Conservation (phyloP, 2,329 filamentous ascomycete genomes). For the Nigrospora sphaerica region DNA sequence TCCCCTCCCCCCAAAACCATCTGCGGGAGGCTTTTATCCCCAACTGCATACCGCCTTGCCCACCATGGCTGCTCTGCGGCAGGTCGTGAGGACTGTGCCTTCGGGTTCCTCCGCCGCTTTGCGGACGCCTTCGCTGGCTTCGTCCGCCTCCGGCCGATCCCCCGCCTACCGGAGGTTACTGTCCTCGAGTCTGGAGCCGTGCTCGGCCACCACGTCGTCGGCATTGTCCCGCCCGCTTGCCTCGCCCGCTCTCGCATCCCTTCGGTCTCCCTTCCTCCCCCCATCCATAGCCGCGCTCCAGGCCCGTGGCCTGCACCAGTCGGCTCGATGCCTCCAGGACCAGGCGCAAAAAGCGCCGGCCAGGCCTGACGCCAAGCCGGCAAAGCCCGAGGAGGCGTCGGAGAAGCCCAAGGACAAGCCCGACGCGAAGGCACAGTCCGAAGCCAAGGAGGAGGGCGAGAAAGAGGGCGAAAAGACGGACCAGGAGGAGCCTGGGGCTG, state of each 20-base stretch:
- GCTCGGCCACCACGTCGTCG: slow-evolving; percentile 6
- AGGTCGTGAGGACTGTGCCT: slow-evolving; percentile 33
- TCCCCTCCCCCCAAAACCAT: too few species aligned
- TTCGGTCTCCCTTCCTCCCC: slow-evolving; percentile 40
- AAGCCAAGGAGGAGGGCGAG: slow-evolving; percentile 25
- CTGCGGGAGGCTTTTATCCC: too few species aligned
- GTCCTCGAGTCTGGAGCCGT: slow-evolving; percentile 7
- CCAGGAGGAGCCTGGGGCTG: slow-evolving; percentile 30
- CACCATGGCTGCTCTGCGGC: slow-evolving; percentile 39
- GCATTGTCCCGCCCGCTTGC: slow-evolving; percentile 4
- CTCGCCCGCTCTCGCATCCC: slow-evolving; percentile 24
- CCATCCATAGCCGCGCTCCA: slow-evolving; percentile 30
- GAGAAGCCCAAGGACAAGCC: slow-evolving; percentile 27
- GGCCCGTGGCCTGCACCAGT: slow-evolving; percentile 31
- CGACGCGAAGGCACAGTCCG: slow-evolving; percentile 30
- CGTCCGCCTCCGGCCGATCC: slow-evolving; percentile 33
- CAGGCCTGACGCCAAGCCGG: slow-evolving; percentile 27
- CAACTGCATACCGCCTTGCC: neutral
- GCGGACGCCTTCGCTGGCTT: slow-evolving; percentile 30
- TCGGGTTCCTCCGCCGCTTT: slow-evolving; percentile 28
- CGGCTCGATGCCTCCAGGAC: slow-evolving; percentile 22
- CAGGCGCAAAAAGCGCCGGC: slow-evolving; percentile 19
- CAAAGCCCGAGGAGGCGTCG: slow-evolving; percentile 26
- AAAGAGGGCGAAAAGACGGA: slow-evolving; percentile 39
- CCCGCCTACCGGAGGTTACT: slow-evolving; percentile 42